Evolutionary conservation across 2,329 filamentous ascomycete genomes (phyloP), one percentile per base, ranked within the genome.

Genomic region (Alternaria rosae): DNA sequence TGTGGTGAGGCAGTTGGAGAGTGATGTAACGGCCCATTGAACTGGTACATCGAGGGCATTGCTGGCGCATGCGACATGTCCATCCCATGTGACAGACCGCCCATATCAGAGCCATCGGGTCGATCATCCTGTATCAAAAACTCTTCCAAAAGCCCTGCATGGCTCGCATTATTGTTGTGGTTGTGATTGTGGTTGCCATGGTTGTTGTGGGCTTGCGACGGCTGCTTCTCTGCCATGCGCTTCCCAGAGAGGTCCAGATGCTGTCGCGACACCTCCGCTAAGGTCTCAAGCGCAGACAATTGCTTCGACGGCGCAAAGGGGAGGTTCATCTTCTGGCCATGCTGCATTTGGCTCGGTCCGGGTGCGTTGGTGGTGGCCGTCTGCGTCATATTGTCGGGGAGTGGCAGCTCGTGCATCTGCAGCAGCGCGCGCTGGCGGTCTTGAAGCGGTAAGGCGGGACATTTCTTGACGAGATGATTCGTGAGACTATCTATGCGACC

Each of bases 201-300:
- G 17, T 38, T 45, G 38, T 61, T 66, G 30, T 71, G 70, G 11
- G 60, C 59, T 32, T 68, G 66, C 42, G 66, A 65, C n/a, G 64
- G 68, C 57, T 74, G 76, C 75, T 73, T 75, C 38, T 68, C 73
- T 7, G 72, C 61, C 67, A 74, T 78, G 69, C 79, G 84, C 77
- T 79, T 81, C 69, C 79, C 84, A 62, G 76, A 85, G 74, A 65
- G 83, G 69, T 91, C 91, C 60, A 95, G 69, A 65, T 82, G 82
- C 77, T 92, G 92, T 53, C 92, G 87, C 52, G 93, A 96, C 0
- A 94, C 93, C 79, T 97, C 93, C 30, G 93, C 93, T 21, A 97
- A 84, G 6, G 93, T 93, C 76, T 96, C 92, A 38, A 97, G 84
- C 2, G 92, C 92, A 64, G 92, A 93, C 85, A 93, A 92, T 68